phyloP scores from a whole-genome alignment of 2,329 filamentous ascomycete genomes.

The Trichophyton equinum region DNA sequence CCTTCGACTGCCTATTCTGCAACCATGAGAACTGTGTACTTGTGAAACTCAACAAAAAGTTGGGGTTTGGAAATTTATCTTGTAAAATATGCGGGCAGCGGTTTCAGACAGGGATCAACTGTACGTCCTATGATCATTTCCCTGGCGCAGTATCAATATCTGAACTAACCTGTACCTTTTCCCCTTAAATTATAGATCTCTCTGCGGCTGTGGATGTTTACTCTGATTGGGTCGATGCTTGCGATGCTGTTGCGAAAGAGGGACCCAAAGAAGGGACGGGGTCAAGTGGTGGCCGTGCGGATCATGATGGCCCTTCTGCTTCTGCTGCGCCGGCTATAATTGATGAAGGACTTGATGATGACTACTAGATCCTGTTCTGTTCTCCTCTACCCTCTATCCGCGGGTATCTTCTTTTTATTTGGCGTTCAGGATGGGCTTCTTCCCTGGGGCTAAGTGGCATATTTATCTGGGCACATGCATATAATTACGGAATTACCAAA shows the following conservation, averaged over 20 bases:
- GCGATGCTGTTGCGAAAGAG: conserved; percentile 57
- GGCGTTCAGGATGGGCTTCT: neutral
- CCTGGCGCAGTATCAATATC: neutral
- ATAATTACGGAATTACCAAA: neutral
- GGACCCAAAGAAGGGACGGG: conserved; percentile 17
- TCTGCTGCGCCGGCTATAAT: conserved; percentile 11
- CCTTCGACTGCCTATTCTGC: conserved; percentile 96
- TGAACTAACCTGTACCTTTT: neutral
- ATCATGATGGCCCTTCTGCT: conserved; percentile 3
- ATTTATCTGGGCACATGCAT: neutral
- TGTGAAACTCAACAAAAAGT: conserved; percentile 89
- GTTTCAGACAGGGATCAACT: conserved; percentile 88
- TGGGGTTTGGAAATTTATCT: conserved; percentile 67
- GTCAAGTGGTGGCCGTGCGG: neutral
- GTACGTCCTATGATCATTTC: conserved; percentile 34
- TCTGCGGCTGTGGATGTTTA: conserved; percentile 91
- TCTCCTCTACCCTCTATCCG: neutral
- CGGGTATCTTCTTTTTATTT: conserved; percentile 5
- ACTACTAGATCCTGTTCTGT: conserved; percentile 29
- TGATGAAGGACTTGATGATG: conserved; percentile 29
- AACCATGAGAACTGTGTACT: conserved; percentile 90
- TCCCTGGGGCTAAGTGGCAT: neutral
- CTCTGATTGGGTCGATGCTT: conserved; percentile 96
- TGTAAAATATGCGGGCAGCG: conserved; percentile 91
- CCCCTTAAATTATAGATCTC: conserved; percentile 47